These are phyloP conservation scores for Wickerhamiella shivajii DNA, from an alignment of 805 yeast species.

Conservation along the genomic window DNA sequence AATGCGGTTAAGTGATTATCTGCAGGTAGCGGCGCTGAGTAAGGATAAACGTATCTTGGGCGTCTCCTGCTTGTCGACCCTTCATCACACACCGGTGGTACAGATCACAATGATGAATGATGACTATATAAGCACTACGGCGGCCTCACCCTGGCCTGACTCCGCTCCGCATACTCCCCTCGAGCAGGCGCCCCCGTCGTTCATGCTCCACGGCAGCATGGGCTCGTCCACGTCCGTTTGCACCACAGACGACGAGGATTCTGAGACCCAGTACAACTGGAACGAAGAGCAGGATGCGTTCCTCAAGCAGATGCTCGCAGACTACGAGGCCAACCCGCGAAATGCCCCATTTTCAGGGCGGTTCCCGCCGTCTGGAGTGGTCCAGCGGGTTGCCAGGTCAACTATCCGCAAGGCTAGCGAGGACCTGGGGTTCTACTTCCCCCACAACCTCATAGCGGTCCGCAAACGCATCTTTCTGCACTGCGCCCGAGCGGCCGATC, in stretches of 20 bases:
- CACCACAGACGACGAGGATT: slow-evolving; percentile 12
- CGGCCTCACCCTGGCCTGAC: no score
- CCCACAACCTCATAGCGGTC: slow-evolving; percentile 22
- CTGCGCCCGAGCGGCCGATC: slow-evolving; percentile 12
- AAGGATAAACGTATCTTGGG: slow-evolving; percentile 7
- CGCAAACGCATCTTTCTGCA: slow-evolving; percentile 22
- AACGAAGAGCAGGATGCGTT: slow-evolving; percentile 27
- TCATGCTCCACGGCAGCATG: slow-evolving; percentile 16
- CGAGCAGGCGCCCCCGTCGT: slow-evolving; percentile 14
- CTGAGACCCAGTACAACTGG: slow-evolving; percentile 17
- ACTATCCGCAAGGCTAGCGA: slow-evolving; percentile 30
- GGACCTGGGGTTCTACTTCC: slow-evolving; percentile 17
- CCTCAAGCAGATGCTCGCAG: slow-evolving; percentile 34
- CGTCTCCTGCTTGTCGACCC: no score
- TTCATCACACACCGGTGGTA: no score
- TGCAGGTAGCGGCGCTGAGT: neutral
- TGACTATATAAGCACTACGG: neutral
- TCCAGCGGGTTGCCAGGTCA: slow-evolving; percentile 44
- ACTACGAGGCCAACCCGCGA: slow-evolving; percentile 40
- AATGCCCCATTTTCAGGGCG: slow-evolving; percentile 52
- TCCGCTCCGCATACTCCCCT: slow-evolving; percentile 19
- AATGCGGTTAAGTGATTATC: no score
- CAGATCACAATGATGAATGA: no score
- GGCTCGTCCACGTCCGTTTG: slow-evolving; percentile 20
- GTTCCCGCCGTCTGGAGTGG: slow-evolving; percentile 55